A percentile compares a stretch with the other conserved stretches of the same genome.
Evolutionary conservation across 1,139 yeast species (phyloP).

Genomic region (Suhomyces anneliseae): DNA sequence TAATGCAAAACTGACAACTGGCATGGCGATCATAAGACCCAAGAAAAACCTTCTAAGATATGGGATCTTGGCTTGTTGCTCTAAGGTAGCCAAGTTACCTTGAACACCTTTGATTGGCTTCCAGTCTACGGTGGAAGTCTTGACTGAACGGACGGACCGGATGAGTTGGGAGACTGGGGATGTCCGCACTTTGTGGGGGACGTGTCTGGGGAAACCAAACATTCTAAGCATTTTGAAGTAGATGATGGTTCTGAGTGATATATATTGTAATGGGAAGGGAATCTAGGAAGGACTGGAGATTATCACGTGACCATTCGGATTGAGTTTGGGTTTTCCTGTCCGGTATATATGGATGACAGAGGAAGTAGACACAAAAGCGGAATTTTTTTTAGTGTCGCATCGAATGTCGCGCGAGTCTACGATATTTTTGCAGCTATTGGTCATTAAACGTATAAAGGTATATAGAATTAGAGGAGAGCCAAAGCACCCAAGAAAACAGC

Average conservation of each 20-base stretch:
- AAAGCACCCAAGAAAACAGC: constrained; percentile 18
- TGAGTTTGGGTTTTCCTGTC: too few relatives aligned
- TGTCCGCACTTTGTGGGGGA: too few relatives aligned
- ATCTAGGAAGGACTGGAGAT: too few relatives aligned
- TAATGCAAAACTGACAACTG: constrained; percentile 76
- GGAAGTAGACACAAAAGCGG: too few relatives aligned
- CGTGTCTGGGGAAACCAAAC: too few relatives aligned
- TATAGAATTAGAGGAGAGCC: constrained; percentile 14
- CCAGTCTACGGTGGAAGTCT: constrained; percentile 83
- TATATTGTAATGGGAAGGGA: too few relatives aligned
- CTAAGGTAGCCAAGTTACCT: constrained; percentile 44
- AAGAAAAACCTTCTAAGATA: constrained; percentile 51
- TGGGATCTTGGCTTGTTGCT: constrained; percentile 38
- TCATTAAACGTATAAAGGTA: constrained; percentile 1
- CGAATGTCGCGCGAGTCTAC: constrained; percentile 1
- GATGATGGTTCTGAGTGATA: too few relatives aligned
- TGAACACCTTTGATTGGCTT: constrained; percentile 64
- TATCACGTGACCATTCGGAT: too few relatives aligned
- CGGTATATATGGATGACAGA: neutral
- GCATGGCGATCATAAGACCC: constrained; percentile 76
- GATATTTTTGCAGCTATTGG: constrained; percentile 2
- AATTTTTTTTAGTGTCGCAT: neutral
- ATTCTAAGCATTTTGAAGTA: too few relatives aligned
- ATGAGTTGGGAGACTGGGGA: neutral
- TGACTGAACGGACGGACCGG: constrained; percentile 22